Percentiles rank a stretch among this genome's conserved stretches.
Evolutionary conservation across 108 stramenopile genomes (phyloP).

Genomic region (Nitzschia inconspicua): DNA sequence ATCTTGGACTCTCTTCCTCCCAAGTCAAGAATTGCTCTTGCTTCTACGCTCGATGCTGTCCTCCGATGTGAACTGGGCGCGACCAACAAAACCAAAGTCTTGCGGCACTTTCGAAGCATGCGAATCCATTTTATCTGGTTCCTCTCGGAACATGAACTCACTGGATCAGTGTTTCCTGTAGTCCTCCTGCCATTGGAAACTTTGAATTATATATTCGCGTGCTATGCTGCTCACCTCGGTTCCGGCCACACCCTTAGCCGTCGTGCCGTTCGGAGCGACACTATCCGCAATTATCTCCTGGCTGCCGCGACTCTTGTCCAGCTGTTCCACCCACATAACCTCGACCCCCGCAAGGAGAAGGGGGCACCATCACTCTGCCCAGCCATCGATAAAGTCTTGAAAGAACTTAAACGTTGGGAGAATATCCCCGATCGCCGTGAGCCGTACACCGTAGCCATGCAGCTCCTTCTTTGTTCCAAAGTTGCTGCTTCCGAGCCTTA

Average conservation of each 20-base stretch:
- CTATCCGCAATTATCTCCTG: neutral
- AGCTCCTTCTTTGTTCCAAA: too few species aligned
- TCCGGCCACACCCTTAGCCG: neutral
- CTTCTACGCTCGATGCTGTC: neutral
- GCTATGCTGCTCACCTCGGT: neutral
- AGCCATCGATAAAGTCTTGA: neutral
- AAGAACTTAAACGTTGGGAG: neutral
- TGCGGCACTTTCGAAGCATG: neutral
- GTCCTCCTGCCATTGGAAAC: neutral
- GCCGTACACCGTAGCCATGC: neutral
- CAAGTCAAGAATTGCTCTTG: neutral
- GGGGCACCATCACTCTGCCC: too few species aligned
- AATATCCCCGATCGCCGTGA: neutral
- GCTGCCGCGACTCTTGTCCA: neutral
- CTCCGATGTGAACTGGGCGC: neutral
- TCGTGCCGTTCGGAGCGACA: neutral
- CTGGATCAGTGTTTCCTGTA: neutral
- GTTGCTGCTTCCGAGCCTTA: too few species aligned
- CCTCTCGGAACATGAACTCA: neutral
- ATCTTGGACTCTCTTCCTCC: neutral
- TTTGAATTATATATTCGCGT: neutral
- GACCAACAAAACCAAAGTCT: neutral
- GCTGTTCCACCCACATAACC: neutral
- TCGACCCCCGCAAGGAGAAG: too few species aligned
- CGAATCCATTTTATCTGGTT: conserved; percentile 7